These are phyloP conservation scores for Solanum habrochaites DNA, from an alignment of 257 asterid species.

Conservation along the genomic window DNA sequence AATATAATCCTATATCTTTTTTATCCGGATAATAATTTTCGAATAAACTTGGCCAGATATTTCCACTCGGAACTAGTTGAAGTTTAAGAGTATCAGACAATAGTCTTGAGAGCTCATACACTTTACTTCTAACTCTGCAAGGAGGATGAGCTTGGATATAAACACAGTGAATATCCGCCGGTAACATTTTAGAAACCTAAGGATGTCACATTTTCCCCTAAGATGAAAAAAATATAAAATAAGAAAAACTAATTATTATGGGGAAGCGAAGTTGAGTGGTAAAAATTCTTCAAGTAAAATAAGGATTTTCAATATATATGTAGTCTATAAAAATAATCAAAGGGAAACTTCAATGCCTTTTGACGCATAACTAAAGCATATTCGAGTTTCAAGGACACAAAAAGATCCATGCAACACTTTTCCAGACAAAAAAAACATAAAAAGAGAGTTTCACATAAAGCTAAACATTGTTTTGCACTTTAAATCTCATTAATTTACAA, in stretches of 20 bases:
- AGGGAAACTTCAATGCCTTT: neutral
- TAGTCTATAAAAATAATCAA: neutral
- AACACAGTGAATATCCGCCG: no score
- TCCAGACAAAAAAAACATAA: neutral
- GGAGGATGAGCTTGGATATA: no score
- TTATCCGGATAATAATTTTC: no score
- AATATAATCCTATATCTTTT: no score
- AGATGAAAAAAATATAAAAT: neutral
- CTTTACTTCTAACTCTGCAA: no score
- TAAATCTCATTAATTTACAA: neutral
- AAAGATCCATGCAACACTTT: neutral
- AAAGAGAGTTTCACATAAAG: neutral
- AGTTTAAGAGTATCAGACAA: no score
- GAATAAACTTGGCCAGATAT: no score
- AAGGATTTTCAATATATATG: neutral
- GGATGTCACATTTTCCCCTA: constrained; percentile 46
- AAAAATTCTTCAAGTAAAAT: neutral
- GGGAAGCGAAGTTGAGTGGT: neutral
- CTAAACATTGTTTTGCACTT: neutral
- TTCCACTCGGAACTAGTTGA: no score
- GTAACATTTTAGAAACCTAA: neutral
- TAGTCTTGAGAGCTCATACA: no score
- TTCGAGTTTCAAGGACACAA: neutral
- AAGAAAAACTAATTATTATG: neutral
- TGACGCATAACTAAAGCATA: neutral